Conservation (phyloP, 768 basidiomycete species). For the Xerocomus spinulosus region DNA sequence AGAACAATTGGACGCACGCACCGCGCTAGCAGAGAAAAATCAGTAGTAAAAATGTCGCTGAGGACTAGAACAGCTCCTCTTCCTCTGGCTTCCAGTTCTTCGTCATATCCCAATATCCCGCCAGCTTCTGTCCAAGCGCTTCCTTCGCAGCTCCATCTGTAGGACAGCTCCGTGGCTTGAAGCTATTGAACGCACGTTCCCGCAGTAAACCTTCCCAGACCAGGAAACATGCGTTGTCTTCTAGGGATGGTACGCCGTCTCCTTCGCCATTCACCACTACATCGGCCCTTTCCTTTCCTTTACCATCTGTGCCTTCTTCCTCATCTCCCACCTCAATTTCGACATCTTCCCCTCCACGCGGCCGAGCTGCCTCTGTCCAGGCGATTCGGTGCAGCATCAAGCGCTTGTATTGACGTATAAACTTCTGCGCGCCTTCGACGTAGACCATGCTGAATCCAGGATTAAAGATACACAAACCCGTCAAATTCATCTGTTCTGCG, state of each 20-base stretch:
- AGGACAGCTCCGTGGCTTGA: conserved; percentile 78
- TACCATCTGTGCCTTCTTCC: conserved; percentile 33
- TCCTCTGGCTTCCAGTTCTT: conserved; percentile 88
- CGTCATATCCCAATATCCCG: conserved; percentile 91
- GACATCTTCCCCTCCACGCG: conserved; percentile 67
- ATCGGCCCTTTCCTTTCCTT: conserved; percentile 32
- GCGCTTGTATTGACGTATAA: conserved; percentile 80
- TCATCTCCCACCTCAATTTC: conserved; percentile 54
- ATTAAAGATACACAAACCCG: conserved; percentile 89
- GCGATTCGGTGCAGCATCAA: conserved; percentile 84
- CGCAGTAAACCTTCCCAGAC: conserved; percentile 91
- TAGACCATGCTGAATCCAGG: conserved; percentile 87
- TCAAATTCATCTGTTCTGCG: conserved; percentile 84
- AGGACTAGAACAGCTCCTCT: conserved; percentile 57
- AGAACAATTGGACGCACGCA: background rate
- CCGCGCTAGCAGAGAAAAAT: background rate
- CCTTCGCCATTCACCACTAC: conserved; percentile 19
- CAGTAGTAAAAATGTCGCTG: background rate
- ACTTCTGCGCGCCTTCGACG: conserved; percentile 87
- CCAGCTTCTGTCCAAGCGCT: conserved; percentile 75
- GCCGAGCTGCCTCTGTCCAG: conserved; percentile 90
- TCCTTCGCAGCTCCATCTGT: conserved; percentile 86
- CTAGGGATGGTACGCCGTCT: conserved; percentile 44
- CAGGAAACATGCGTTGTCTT: conserved; percentile 82
- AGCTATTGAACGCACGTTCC: conserved; percentile 74